phyloP scores from a whole-genome alignment of 164 flowering plant genomes.

The Magnolia officinalis region DNA sequence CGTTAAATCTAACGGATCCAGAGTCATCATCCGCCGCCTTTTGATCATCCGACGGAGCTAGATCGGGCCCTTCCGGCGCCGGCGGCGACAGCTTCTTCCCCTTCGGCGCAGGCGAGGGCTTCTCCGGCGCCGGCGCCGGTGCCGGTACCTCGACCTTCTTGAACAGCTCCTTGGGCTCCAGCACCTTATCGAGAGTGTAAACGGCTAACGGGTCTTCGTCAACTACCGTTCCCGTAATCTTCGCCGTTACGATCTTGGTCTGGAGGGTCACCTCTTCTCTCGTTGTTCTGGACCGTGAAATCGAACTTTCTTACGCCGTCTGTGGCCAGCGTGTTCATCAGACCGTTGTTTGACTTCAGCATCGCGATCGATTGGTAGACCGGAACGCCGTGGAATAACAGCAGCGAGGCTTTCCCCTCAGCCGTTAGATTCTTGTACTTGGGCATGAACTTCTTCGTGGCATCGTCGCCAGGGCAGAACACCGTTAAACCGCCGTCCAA shows the following conservation, averaged over 20 bases:
- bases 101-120: constrained; percentile 34
- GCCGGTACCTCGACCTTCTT: constrained; percentile 48
- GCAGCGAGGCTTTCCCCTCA: constrained; percentile 25
- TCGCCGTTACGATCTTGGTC: constrained; percentile 66
- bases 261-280: constrained; percentile 37
- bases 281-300: constrained; percentile 36
- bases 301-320: constrained; percentile 33
- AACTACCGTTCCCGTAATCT: constrained; percentile 50
- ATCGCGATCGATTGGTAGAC: constrained; percentile 33
- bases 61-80: constrained; percentile 43
- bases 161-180: constrained; percentile 71
- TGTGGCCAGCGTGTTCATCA: constrained; percentile 41
- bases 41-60: constrained; percentile 52
- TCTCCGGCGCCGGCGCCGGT: constrained; percentile 47
- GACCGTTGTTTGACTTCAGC: constrained; percentile 40
- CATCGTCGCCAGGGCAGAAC: constrained; percentile 34
- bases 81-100: constrained; percentile 28
- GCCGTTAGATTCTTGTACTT: constrained; percentile 42
- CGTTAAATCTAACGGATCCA: background rate
- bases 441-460: constrained; percentile 24
- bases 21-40: constrained; percentile 31
- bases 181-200: constrained; percentile 56
- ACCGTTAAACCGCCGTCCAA: constrained; percentile 35
- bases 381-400: constrained; percentile 38
- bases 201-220: constrained; percentile 74